phyloP scores from a whole-genome alignment of 345 rosid species.

The Cochlearia excelsa region DNA sequence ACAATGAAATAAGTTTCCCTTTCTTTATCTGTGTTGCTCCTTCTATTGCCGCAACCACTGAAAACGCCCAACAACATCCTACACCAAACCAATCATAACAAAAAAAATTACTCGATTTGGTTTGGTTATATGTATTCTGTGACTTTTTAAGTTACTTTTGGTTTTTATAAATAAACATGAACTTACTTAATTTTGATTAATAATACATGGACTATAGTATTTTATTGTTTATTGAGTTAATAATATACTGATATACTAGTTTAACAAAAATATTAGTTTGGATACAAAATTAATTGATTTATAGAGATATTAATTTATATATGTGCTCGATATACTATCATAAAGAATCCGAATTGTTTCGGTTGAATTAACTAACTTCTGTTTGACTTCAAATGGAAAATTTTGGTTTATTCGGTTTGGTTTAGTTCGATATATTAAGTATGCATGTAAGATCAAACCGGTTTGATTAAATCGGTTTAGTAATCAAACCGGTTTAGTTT shows the following conservation, averaged over 20 bases:
- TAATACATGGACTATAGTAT: too few species aligned
- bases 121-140: not conserved
- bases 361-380: not conserved
- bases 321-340: too few species aligned
- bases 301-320: too few species aligned
- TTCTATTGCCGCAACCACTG: slow-evolving; percentile 61
- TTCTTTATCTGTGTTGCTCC: slow-evolving; percentile 54
- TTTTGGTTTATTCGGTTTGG: not conserved
- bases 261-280: too few species aligned
- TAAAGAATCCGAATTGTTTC: not conserved
- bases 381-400: not conserved
- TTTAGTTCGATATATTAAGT: not conserved
- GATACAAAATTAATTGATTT: too few species aligned
- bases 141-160: not conserved
- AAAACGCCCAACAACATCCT: slow-evolving; percentile 83
- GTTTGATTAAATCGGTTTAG: not conserved
- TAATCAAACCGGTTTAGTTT: not conserved
- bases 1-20: slow-evolving; percentile 49
- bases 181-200: too few species aligned
- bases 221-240: too few species aligned
- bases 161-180: too few species aligned
- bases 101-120: not conserved
- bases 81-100: too few species aligned
- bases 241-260: too few species aligned
- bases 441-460: not conserved